Evolutionary conservation across 129 eudicot species (phyloP).

Genomic region (Calendula officinalis): DNA sequence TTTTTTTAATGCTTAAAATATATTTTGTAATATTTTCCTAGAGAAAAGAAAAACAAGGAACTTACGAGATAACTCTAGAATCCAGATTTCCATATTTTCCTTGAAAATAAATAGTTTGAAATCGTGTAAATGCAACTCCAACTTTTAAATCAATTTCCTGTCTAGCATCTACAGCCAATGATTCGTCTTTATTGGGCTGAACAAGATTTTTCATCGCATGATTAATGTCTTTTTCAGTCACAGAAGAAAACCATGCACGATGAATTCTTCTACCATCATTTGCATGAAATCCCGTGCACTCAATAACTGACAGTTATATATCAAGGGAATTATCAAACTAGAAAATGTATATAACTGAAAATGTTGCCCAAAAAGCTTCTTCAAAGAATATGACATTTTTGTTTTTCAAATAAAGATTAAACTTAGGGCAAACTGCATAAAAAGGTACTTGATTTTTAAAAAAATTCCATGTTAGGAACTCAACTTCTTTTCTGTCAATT

Average conservation of each 20-base stretch:
- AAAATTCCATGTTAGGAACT: no score
- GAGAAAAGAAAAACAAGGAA: conserved; percentile 20
- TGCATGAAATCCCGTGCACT: conserved; percentile 71
- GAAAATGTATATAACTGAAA: neutral
- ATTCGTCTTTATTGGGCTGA: conserved; percentile 79
- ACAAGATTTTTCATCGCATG: conserved; percentile 85
- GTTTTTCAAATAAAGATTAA: no score
- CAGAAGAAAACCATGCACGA: conserved; percentile 96
- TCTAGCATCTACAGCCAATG: conserved; percentile 96
- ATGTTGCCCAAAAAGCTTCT: neutral
- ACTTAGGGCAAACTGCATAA: no score
- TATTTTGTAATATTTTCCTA: no score
- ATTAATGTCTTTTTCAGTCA: conserved; percentile 75
- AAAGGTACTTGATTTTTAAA: no score
- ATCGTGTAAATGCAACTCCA: conserved; percentile 95
- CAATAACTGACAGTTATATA: conserved; percentile 58
- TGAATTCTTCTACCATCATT: conserved; percentile 57
- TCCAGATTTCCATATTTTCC: conserved; percentile 98
- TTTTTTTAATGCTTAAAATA: no score
- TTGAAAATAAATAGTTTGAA: conserved; percentile 85
- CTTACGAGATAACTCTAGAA: conserved; percentile 93
- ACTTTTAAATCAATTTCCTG: conserved; percentile 98
- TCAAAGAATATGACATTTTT: neutral
- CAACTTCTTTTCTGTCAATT: no score
- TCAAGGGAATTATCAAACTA: conserved; percentile 15